Conservation (phyloP, 1,139 yeast genomes). For the Geotrichum restrictum region DNA sequence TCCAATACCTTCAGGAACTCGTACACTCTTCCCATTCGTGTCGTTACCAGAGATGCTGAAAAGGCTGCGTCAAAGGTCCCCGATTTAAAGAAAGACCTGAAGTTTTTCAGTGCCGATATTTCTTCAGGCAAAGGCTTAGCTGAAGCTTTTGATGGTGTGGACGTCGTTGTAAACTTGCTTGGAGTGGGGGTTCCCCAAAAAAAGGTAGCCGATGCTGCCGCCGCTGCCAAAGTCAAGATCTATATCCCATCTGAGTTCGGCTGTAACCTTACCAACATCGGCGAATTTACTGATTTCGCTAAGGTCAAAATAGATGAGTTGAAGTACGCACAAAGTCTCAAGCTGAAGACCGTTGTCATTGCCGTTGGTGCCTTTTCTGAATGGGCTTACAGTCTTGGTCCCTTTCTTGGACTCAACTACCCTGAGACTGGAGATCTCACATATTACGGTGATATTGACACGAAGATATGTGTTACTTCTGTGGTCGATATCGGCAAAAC, state of each 20-base stretch:
- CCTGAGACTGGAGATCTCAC: constrained; percentile 8
- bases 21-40: constrained; percentile 49
- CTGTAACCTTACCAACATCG: constrained; percentile 39
- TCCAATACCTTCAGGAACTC: constrained; percentile 45
- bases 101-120: constrained; percentile 28
- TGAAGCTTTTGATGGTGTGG: constrained; percentile 46
- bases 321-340: constrained; percentile 43
- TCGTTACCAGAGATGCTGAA: constrained; percentile 47
- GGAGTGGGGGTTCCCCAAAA: constrained; percentile 36
- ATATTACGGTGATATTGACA: constrained; percentile 8
- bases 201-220: constrained; percentile 40
- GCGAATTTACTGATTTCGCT: constrained; percentile 41
- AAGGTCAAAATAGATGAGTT: constrained; percentile 43
- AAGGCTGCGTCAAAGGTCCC: constrained; percentile 41
- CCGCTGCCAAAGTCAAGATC: constrained; percentile 45
- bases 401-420: constrained; percentile 40
- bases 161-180: constrained; percentile 50
- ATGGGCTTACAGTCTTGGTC: constrained; percentile 25
- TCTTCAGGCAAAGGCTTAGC: constrained; percentile 33
- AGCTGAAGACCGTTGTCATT: constrained; percentile 53
- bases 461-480: constrained; percentile 5
- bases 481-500: constrained; percentile 10
- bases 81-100: constrained; percentile 36
- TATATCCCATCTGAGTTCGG: constrained; percentile 67
- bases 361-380: constrained; percentile 46